These are phyloP conservation scores for Akanthomyces lecanii DNA, from an alignment of 2,329 filamentous ascomycete species.

Conservation along the genomic window DNA sequence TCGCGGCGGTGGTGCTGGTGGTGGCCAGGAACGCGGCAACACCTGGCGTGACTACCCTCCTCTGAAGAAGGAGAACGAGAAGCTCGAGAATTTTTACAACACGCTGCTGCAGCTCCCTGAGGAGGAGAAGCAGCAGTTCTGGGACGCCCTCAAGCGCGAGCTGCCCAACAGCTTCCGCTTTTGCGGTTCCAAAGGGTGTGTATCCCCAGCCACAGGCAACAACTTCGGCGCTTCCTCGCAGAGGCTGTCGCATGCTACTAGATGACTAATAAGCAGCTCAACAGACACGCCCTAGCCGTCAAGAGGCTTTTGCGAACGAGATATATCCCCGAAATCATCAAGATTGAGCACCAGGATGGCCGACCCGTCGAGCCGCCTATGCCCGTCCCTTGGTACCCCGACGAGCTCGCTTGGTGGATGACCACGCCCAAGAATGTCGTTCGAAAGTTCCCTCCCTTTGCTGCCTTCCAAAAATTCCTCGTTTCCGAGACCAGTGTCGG, in stretches of 20 bases:
- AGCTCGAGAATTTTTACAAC: slow-evolving; percentile 85
- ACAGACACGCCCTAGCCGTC: slow-evolving; percentile 83
- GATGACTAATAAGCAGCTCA: slow-evolving; percentile 2
- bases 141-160: slow-evolving; percentile 76
- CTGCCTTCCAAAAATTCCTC: slow-evolving; percentile 94
- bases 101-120: slow-evolving; percentile 69
- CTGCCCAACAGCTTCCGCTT: slow-evolving; percentile 97
- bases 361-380: slow-evolving; percentile 75
- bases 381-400: slow-evolving; percentile 87
- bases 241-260: background rate
- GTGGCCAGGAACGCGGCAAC: slow-evolving; percentile 21
- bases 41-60: slow-evolving; percentile 34
- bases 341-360: slow-evolving; percentile 79
- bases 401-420: slow-evolving; percentile 95
- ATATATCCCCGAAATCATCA: slow-evolving; percentile 86
- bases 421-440: slow-evolving; percentile 96
- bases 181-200: slow-evolving; percentile 85
- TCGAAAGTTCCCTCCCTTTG: slow-evolving; percentile 88
- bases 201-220: background rate
- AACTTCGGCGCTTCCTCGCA: background rate
- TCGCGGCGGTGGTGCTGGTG: slow-evolving; percentile 32
- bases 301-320: slow-evolving; percentile 81
- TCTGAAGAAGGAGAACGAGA: slow-evolving; percentile 73
- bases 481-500: slow-evolving; percentile 96
- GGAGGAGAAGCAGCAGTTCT: slow-evolving; percentile 75